Evolutionary conservation across 371 early-diverging fungal species (phyloP), one percentile per base, ranked within the genome.

Genomic region (Mucor irregularis): DNA sequence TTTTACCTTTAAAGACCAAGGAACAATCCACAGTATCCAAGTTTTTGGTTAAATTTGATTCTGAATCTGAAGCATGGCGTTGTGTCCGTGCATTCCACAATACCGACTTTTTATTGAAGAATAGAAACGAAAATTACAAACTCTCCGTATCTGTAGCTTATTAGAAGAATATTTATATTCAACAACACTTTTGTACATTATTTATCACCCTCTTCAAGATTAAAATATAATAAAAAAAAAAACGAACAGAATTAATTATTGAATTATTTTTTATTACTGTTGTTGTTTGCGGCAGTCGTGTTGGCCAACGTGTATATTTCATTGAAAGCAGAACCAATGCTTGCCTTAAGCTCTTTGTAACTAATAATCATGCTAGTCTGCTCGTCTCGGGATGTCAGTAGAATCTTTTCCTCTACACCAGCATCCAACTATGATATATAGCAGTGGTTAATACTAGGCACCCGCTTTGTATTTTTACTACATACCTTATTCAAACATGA

Each of bases 401-500:
- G 84, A 45, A 98, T 82, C 61, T 87, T 91, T 74, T 98, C 97
- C 30, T 87, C 86, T 4, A 89, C 85, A n/a, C 96, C 96, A 1
- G 88, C 88, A 74, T 98, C 97, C 73, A 98, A 71, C 96, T 91
- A 70, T 13, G 5, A 38, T 11, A 43, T 26, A 58, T 13, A 39
- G 11, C 4, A 19, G 31, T 13, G 17, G 13, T 14, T 30, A 10
- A 29, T 46, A 28, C 8, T 13, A 24, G 6, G 4, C 10, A 8
- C 2, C 19, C 4, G 7, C 10, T 49, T n/a, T n/a, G n/a, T n/a
- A n/a, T n/a, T n/a, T n/a, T n/a, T n/a, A n/a, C n/a, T n/a, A 25
- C 16, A 44, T 78, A 92, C 93, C 90, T 95, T 97, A 73, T 97
- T 98, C 44, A 98, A 78, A 69, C 93, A 93, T n/a, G 88, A 80